Conservation (phyloP, 1,284 basidiomycete genomes). For the Irpex lacteus region DNA sequence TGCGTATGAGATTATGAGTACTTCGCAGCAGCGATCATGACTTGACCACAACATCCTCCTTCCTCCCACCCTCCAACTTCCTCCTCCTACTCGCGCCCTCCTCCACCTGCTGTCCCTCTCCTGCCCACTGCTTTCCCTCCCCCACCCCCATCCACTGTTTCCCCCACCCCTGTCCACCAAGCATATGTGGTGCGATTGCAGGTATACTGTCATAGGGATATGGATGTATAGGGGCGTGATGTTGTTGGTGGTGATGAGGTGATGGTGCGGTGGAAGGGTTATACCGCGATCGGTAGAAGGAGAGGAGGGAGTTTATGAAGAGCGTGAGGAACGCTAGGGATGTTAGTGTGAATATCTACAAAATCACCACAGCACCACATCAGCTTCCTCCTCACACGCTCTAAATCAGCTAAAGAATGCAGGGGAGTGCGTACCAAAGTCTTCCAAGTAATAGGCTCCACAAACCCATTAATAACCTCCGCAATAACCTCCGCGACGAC, state of each 20-base stretch:
- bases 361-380: background rate
- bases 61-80: conserved; percentile 58
- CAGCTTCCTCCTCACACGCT: background rate
- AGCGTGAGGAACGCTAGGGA: conserved; percentile 79
- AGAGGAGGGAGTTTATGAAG: conserved; percentile 81
- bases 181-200: conserved; percentile 34
- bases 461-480: conserved; percentile 94
- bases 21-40: conserved; percentile 8
- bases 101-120: conserved; percentile 14
- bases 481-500: conserved; percentile 95
- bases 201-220: conserved; percentile 11
- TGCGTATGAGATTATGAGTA: too few relatives aligned
- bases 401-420: background rate
- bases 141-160: conserved; percentile 21
- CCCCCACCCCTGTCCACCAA: conserved; percentile 46
- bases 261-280: conserved; percentile 17
- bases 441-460: conserved; percentile 97
- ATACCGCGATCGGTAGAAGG: conserved; percentile 67
- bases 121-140: background rate
- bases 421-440: conserved; percentile 65
- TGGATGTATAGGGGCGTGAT: conserved; percentile 28
- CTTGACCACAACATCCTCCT: conserved; percentile 44
- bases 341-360: conserved; percentile 63
- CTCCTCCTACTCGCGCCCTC: conserved; percentile 54
- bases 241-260: conserved; percentile 16